Conservation (phyloP, 768 basidiomycete species). For the Favolaschia claudopus region DNA sequence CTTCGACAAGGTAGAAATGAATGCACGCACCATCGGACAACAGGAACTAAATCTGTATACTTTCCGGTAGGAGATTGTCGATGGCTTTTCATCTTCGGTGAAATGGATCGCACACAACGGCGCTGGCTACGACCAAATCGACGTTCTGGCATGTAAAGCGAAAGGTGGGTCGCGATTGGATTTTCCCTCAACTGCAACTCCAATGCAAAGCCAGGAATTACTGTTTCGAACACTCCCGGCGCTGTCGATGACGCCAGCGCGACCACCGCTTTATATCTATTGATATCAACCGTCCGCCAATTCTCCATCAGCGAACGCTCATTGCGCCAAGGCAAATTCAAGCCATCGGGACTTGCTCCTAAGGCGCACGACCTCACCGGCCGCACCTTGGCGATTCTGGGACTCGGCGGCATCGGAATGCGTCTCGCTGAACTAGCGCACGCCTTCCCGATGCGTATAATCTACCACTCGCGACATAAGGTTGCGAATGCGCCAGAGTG, state of each 20-base stretch:
- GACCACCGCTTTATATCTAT: constrained; percentile 84
- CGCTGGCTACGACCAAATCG: constrained; percentile 91
- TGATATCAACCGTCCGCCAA: constrained; percentile 80
- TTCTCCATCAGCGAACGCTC: constrained; percentile 71
- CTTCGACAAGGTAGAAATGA: constrained; percentile 75
- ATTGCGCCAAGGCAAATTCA: constrained; percentile 67
- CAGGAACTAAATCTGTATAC: background rate
- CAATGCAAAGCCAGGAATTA: constrained; percentile 58
- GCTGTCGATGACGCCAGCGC: constrained; percentile 93
- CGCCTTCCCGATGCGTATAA: constrained; percentile 88
- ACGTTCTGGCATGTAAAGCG: constrained; percentile 75
- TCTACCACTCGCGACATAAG: constrained; percentile 78
- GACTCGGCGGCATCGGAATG: constrained; percentile 79
- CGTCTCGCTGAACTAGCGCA: constrained; percentile 75
- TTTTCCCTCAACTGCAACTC: background rate
- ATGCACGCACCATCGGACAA: no score
- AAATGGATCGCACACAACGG: constrained; percentile 94
- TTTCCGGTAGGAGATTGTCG: constrained; percentile 61
- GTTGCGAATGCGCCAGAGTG: constrained; percentile 68
- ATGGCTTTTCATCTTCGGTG: constrained; percentile 68
- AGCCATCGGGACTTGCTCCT: constrained; percentile 54
- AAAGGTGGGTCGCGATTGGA: constrained; percentile 53
- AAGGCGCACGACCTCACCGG: constrained; percentile 70
- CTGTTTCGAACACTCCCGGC: constrained; percentile 87
- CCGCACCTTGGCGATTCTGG: constrained; percentile 75